Percentiles rank a stretch among this genome's conserved stretches.
Evolutionary conservation across 352 stramenopile species (phyloP).

Genomic region (Phytopythium sindhum): DNA sequence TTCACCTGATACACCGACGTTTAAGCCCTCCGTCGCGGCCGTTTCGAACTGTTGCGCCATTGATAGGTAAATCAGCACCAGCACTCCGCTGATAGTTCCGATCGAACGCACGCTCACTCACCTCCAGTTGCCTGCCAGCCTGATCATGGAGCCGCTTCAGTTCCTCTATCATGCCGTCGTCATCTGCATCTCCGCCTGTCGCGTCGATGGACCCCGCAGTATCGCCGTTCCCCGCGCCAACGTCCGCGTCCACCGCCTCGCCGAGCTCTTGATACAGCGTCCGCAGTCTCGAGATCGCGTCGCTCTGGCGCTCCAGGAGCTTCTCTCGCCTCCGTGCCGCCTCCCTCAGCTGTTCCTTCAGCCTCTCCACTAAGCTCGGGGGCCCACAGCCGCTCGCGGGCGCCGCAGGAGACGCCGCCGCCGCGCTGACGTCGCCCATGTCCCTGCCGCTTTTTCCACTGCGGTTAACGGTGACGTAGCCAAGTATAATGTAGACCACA

Average conservation of each 20-base stretch:
- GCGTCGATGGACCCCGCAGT: neutral
- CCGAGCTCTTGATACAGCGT: conserved; percentile 5
- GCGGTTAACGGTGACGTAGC: too few relatives aligned
- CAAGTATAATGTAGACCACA: neutral
- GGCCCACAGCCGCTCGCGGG: neutral
- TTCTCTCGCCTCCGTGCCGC: conserved; percentile 11
- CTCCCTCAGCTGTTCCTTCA: conserved; percentile 17
- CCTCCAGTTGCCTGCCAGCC: neutral
- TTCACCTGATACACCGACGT: neutral
- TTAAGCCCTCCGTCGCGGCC: neutral
- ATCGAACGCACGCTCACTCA: neutral
- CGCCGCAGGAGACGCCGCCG: conserved; percentile 8
- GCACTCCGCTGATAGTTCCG: neutral
- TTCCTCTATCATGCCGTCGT: neutral
- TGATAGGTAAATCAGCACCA: neutral
- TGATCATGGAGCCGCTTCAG: neutral
- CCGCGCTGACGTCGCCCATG: conserved; percentile 2
- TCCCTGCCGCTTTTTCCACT: neutral
- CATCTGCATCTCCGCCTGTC: neutral
- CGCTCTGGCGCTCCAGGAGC: conserved; percentile 26
- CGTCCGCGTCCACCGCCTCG: neutral
- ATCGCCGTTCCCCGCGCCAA: neutral
- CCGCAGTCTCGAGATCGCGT: conserved; percentile 16
- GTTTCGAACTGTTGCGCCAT: neutral
- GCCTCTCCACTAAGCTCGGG: conserved; percentile 7